Percentiles rank a stretch among this genome's conserved stretches.
Evolutionary conservation across 2,329 filamentous ascomycete genomes (phyloP).

Genomic region (Tricladium varicosporioides): DNA sequence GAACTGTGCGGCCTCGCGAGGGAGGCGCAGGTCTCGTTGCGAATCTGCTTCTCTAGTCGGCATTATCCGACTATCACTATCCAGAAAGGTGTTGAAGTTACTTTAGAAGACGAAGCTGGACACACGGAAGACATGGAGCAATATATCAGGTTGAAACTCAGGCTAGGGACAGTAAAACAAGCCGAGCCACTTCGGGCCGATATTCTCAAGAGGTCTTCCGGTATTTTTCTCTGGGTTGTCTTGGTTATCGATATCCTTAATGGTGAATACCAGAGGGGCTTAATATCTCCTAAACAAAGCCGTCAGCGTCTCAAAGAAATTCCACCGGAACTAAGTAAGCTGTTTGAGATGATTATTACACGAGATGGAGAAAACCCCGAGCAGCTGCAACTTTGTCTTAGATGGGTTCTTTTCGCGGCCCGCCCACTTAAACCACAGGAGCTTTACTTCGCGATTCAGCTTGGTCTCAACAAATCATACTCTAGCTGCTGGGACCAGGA

Average conservation of each 20-base stretch:
- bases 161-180: conserved; percentile 5
- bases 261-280: conserved; percentile 36
- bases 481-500: conserved; percentile 23
- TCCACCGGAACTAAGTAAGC: conserved; percentile 14
- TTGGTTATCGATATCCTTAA: conserved; percentile 39
- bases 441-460: conserved; percentile 24
- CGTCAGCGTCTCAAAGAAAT: conserved; percentile 34
- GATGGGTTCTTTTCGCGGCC: conserved; percentile 52
- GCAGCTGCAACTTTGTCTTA: conserved; percentile 44
- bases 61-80: conserved; percentile 30
- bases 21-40: conserved; percentile 11
- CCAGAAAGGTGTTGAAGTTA: conserved; percentile 23
- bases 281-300: conserved; percentile 37
- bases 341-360: conserved; percentile 24
- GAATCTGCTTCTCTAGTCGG: conserved; percentile 31
- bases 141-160: conserved; percentile 29
- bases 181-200: conserved; percentile 11
- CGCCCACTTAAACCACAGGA: conserved; percentile 23
- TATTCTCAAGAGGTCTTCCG: conserved; percentile 13
- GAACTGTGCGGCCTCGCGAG: conserved; percentile 17
- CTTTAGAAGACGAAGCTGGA: conserved; percentile 27
- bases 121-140: conserved; percentile 30
- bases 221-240: conserved; percentile 19
- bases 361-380: conserved; percentile 44
- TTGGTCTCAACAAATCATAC: conserved; percentile 15